Evolutionary conservation across 2,329 filamentous ascomycete genomes (phyloP).

Genomic region (Aureobasidium sp.): DNA sequence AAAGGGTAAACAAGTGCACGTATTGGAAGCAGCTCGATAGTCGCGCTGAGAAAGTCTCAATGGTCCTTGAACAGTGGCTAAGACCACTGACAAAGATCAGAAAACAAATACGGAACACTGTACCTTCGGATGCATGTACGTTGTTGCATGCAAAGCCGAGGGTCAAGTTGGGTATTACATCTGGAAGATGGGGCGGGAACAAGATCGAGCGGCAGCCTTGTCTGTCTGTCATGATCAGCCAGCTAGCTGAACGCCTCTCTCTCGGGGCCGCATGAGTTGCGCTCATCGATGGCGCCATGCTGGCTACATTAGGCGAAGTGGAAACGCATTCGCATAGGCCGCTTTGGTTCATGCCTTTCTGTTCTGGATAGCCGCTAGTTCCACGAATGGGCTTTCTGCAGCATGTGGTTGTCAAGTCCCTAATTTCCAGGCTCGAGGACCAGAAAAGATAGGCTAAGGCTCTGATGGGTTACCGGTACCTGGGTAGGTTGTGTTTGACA

Average conservation of each 20-base stretch:
- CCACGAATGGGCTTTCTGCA: background rate
- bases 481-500: conserved; percentile 8
- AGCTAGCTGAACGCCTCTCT: conserved; percentile 1
- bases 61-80: background rate
- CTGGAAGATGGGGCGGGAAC: background rate
- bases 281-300: background rate
- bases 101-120: conserved; percentile 3
- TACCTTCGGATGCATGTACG: conserved; percentile 9
- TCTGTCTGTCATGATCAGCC: background rate
- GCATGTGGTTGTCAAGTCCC: background rate
- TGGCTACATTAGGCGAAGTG: background rate
- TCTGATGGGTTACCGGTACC: conserved; percentile 7
- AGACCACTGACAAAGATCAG: conserved; percentile 6
- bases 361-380: background rate
- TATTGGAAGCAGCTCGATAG: background rate
- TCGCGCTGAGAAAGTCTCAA: background rate
- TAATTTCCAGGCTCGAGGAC: background rate
- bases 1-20: background rate
- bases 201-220: conserved; percentile 4
- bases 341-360: background rate
- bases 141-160: conserved; percentile 7
- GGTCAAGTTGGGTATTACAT: background rate
- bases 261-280: background rate
- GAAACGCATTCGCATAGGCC: background rate
- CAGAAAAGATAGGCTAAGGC: background rate